Percentiles rank a stretch among this genome's conserved stretches.
Evolutionary conservation across 2,329 filamentous ascomycete species (phyloP).

Genomic region (Alternaria sp.): DNA sequence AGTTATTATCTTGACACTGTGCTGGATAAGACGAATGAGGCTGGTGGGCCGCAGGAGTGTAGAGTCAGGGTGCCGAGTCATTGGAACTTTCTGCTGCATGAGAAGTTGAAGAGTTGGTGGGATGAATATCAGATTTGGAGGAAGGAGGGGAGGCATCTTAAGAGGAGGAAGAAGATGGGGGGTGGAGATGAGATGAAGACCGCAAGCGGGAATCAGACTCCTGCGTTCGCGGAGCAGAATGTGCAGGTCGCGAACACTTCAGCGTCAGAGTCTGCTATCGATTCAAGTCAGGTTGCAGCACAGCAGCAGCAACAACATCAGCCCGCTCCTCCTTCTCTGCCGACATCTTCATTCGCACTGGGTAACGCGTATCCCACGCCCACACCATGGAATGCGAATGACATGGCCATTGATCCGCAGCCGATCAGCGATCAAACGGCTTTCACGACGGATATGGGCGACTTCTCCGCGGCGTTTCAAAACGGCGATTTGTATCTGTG

Average conservation of each 20-base stretch:
- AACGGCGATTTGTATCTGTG: conserved; percentile 47
- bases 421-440: conserved; percentile 16
- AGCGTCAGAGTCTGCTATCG: neutral
- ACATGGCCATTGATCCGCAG: conserved; percentile 10
- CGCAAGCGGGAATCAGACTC: conserved; percentile 7
- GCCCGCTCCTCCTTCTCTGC: neutral
- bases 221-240: conserved; percentile 8
- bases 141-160: conserved; percentile 33
- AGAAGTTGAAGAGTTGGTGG: conserved; percentile 42
- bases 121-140: conserved; percentile 40
- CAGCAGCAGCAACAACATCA: neutral
- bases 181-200: neutral
- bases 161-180: conserved; percentile 27
- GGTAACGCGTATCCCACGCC: conserved; percentile 13
- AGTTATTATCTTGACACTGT: conserved; percentile 39
- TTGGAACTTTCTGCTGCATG: conserved; percentile 39
- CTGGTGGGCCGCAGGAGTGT: conserved; percentile 40
- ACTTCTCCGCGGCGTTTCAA: conserved; percentile 44
- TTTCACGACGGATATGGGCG: conserved; percentile 36
- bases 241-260: neutral
- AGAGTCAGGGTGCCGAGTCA: conserved; percentile 38
- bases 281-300: neutral
- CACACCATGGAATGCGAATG: conserved; percentile 8
- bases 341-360: conserved; percentile 17
- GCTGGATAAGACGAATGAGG: conserved; percentile 27